These are phyloP conservation scores for Achaetomium macrosporum DNA, from an alignment of 2,329 filamentous ascomycete species.

Conservation along the genomic window DNA sequence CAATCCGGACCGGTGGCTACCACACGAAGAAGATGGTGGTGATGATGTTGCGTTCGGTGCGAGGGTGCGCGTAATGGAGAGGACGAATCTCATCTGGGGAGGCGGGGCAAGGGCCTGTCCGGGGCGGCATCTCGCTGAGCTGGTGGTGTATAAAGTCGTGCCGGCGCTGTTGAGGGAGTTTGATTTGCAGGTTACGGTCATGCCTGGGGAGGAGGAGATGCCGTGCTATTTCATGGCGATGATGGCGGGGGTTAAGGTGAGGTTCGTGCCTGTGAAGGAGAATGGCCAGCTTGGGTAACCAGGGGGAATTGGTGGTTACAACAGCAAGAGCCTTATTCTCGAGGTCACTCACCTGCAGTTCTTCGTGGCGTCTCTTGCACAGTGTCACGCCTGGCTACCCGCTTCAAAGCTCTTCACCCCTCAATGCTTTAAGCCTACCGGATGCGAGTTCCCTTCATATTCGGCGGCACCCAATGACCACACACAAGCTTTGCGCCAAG, in stretches of 20 bases:
- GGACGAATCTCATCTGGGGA: slow-evolving; percentile 46
- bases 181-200: slow-evolving; percentile 33
- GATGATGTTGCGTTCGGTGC: too few relatives aligned
- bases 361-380: too few relatives aligned
- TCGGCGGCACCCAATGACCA: too few relatives aligned
- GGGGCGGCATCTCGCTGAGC: slow-evolving; percentile 45
- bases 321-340: too few relatives aligned
- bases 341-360: too few relatives aligned
- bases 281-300: not conserved
- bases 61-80: slow-evolving; percentile 38
- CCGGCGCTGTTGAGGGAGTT: slow-evolving; percentile 40
- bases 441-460: too few relatives aligned
- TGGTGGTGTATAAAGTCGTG: slow-evolving; percentile 43
- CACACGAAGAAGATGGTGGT: slow-evolving; percentile 13
- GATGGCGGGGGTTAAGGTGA: slow-evolving; percentile 41
- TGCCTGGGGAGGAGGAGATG: slow-evolving; percentile 36
- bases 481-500: too few relatives aligned
- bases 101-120: slow-evolving; percentile 47
- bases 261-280: slow-evolving; percentile 28
- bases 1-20: slow-evolving; percentile 44
- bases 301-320: too few relatives aligned
- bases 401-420: too few relatives aligned
- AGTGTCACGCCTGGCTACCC: too few relatives aligned
- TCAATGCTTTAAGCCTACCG: too few relatives aligned
- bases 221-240: slow-evolving; percentile 49